Evolutionary conservation across 2,329 filamentous ascomycete genomes (phyloP).

Genomic region (Conoideocrella luteorostrata): DNA sequence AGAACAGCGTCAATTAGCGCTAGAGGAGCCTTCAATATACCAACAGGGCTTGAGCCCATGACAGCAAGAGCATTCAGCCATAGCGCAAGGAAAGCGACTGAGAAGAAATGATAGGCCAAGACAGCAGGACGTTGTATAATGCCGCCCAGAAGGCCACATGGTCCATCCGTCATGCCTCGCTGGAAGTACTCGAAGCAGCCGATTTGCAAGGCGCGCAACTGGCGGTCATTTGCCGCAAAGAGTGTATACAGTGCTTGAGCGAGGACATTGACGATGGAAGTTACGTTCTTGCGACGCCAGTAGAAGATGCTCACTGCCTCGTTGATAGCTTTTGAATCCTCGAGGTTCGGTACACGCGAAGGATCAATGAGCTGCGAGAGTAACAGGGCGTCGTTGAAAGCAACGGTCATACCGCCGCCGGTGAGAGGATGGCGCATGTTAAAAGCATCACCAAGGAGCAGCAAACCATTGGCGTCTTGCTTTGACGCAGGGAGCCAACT

Average conservation of each 20-base stretch:
- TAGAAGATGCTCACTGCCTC: slow-evolving; percentile 70
- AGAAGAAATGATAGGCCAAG: slow-evolving; percentile 90
- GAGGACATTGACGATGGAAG: slow-evolving; percentile 93
- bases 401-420: slow-evolving; percentile 96
- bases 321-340: slow-evolving; percentile 59
- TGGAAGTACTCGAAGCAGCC: slow-evolving; percentile 95
- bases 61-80: slow-evolving; percentile 50
- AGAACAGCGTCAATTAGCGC: slow-evolving; percentile 58
- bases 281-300: slow-evolving; percentile 76
- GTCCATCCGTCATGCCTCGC: slow-evolving; percentile 66
- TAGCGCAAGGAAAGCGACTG: slow-evolving; percentile 81
- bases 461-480: slow-evolving; percentile 54
- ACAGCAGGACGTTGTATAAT: slow-evolving; percentile 70
- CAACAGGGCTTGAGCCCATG: slow-evolving; percentile 23
- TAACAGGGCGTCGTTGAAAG: slow-evolving; percentile 83
- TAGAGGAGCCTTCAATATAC: slow-evolving; percentile 47
- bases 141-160: slow-evolving; percentile 74
- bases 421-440: slow-evolving; percentile 99
- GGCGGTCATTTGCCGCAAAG: slow-evolving; percentile 76
- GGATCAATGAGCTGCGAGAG: slow-evolving; percentile 70
- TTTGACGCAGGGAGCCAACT: slow-evolving; percentile 76
- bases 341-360: slow-evolving; percentile 59
- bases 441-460: slow-evolving; percentile 87
- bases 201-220: slow-evolving; percentile 73
- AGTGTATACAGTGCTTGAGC: slow-evolving; percentile 87